These are phyloP conservation scores for Polymyxa betae DNA, from an alignment of 208 protist genomes.

Conservation along the genomic window DNA sequence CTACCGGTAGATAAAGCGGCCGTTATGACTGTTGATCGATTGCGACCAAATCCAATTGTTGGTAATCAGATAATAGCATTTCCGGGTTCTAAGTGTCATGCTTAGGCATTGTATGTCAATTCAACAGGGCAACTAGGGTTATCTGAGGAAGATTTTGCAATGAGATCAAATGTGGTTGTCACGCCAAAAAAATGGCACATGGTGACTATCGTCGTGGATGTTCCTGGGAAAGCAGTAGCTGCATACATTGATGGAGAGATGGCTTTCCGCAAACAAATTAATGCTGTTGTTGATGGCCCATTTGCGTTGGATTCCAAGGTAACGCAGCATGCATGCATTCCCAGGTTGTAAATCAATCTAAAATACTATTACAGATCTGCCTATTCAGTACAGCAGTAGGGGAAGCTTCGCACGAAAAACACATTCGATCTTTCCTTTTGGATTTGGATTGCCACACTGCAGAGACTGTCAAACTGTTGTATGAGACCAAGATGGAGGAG, in stretches of 20 bases:
- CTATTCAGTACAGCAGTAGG: not conserved
- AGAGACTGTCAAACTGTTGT: not conserved
- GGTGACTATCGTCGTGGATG: constrained; percentile 42
- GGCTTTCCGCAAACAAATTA: not conserved
- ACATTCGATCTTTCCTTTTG: not conserved
- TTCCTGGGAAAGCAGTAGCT: not conserved
- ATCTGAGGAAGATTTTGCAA: not conserved
- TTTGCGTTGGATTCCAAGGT: not conserved
- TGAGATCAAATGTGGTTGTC: not conserved
- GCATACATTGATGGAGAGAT: constrained; percentile 37
- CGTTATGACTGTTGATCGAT: not conserved
- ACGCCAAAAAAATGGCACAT: not conserved
- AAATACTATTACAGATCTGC: too few relatives aligned
- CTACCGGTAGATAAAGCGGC: not conserved
- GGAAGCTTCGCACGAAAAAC: not conserved
- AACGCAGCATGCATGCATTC: too few relatives aligned
- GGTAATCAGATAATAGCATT: not conserved
- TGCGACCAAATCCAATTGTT: not conserved
- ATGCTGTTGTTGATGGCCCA: not conserved
- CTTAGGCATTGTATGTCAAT: not conserved
- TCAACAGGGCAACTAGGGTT: not conserved
- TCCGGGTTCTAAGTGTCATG: not conserved
- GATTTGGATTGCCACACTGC: not conserved
- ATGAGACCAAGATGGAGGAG: not conserved
- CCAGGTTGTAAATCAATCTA: too few relatives aligned